phyloP scores from a whole-genome alignment of 768 basidiomycete species.

The Rhizopogon vinicolor region DNA sequence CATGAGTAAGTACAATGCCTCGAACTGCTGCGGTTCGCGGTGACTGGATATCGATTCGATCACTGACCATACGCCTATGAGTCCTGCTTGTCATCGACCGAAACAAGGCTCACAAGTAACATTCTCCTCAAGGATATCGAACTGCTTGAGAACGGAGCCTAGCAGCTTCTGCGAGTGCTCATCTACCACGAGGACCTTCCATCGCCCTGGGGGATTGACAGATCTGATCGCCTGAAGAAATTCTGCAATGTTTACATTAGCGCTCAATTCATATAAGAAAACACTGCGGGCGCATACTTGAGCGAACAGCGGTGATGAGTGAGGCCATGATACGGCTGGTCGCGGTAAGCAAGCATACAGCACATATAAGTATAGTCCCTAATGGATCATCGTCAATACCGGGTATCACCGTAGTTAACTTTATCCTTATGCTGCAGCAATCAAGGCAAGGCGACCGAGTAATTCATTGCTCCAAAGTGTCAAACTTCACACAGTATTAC shows the following conservation, averaged over 20 bases:
- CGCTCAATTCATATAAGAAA: background rate
- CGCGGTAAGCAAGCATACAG: background rate
- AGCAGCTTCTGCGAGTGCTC: conserved; percentile 84
- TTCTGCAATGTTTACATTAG: conserved; percentile 38
- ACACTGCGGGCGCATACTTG: conserved; percentile 31
- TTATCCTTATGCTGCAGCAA: background rate
- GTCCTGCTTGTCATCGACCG: background rate
- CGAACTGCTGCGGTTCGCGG: conserved; percentile 82
- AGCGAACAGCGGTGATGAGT: conserved; percentile 40
- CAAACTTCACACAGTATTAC: background rate
- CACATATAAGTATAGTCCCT: background rate
- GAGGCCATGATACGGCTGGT: conserved; percentile 35
- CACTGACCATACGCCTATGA: conserved; percentile 43
- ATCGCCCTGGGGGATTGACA: conserved; percentile 79
- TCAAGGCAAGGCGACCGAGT: background rate
- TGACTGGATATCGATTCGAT: conserved; percentile 86
- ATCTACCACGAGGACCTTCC: conserved; percentile 98
- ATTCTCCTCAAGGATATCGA: conserved; percentile 93
- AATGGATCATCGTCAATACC: background rate
- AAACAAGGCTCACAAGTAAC: conserved; percentile 72
- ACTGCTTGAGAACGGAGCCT: conserved; percentile 83
- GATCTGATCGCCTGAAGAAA: conserved; percentile 86
- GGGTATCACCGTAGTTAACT: conserved; percentile 10
- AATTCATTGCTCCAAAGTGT: background rate
- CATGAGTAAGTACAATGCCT: conserved; percentile 93